Evolutionary conservation across 176 grass and related monocot species (phyloP), one percentile per base, ranked within the genome.

Genomic region (Urochloa ruziziensis): DNA sequence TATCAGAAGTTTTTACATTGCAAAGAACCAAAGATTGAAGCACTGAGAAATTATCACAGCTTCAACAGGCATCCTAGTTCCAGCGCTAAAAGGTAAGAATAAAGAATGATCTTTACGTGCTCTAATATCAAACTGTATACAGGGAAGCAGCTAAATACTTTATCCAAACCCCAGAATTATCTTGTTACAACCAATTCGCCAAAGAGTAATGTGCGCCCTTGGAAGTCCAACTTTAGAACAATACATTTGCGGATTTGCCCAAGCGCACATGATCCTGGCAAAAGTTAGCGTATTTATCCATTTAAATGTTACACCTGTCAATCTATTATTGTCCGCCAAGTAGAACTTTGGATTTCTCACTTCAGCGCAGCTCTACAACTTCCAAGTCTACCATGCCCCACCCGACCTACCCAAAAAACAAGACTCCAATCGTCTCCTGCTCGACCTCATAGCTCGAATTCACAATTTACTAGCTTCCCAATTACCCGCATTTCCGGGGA

Each of bases 281-380:
- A 34, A 75, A 75, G 1, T n/a, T n/a, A 69, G 16, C 5, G 16
- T 6, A 21, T 53, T 17, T 18, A 30, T 74, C 14, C 17, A 67
- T 24, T 58, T 30, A 47, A 18, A 49, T 10, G 70, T 6, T 63
- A 63, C 2, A 13, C 2, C 56, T 40, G 21, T 66, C 47, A 78
- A 74, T 33, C 52, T 27, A 59, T 84, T 44, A 67, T 39, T 58
- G 32, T 58, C 28, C n/a, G 4, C 0, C 18, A 9, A 19, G 65
- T 67, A 82, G 29, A 75, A 46, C 7, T 67, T n/a, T 13, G 9
- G 32, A 18, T 39, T 78, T 58, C 47, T 56, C 39, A 43, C 4
- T 80, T 52, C 24, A 75, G 39, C 42, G 40, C 67, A 49, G 61
- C n/a, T 79, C 16, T 62, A 66, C 66, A 72, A 44, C 86, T 62